Evolutionary conservation across 2,329 filamentous ascomycete species (phyloP).

Genomic region (Aspergillus fijiensis): DNA sequence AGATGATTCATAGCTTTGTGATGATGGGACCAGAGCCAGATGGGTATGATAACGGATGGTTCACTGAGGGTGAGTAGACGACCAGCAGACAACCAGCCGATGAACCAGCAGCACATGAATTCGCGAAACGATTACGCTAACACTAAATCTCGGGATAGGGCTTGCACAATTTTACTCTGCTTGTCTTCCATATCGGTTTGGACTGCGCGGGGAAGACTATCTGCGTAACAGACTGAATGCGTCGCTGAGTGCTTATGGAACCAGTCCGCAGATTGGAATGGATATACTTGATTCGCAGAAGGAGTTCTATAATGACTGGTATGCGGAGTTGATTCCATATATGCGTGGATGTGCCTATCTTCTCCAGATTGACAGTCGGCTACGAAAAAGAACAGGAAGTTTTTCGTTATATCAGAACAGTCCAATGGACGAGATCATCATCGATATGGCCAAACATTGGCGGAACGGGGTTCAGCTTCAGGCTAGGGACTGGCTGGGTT

Average conservation of each 20-base stretch:
- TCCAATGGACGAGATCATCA: background rate
- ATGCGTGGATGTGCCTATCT: background rate
- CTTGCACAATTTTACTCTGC: background rate
- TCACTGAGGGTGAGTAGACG: background rate
- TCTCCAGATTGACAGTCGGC: background rate
- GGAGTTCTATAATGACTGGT: background rate
- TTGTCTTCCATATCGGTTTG: background rate
- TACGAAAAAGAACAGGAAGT: background rate
- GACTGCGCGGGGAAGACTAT: background rate
- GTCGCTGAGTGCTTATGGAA: background rate
- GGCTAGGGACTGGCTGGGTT: background rate
- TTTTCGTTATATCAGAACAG: background rate
- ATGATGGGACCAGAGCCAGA: background rate
- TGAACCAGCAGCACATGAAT: background rate
- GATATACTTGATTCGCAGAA: background rate
- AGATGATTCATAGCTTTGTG: constrained; percentile 1
- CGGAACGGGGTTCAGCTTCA: background rate
- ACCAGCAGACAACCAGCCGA: background rate
- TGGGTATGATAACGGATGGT: constrained; percentile 1
- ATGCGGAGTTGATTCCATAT: background rate
- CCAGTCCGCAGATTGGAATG: background rate
- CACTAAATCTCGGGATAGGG: background rate
- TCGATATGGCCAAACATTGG: background rate
- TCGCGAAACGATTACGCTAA: background rate
- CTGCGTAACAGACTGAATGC: background rate